Evolutionary conservation across 192 early-diverging fungal genomes (phyloP), one percentile per base, ranked within the genome.

Genomic region (Mortierella hygrophila): DNA sequence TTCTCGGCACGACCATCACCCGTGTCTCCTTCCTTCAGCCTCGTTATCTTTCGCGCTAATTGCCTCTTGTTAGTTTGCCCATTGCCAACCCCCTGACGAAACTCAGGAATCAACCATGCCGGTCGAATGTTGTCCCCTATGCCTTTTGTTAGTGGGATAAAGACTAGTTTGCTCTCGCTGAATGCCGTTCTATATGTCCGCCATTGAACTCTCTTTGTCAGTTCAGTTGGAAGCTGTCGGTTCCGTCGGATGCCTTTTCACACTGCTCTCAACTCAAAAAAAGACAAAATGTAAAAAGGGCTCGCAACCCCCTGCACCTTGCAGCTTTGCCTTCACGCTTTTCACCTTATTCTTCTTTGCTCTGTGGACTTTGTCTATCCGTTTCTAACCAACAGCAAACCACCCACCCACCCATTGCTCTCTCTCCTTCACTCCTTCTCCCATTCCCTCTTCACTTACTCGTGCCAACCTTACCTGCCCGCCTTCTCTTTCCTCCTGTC

Each of bases 141-240:
- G 29, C 29, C 9, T 65, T 65, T 29, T 26, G 60, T 26, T 15
- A 8, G 3, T 32, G 15, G 11, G 32, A 65, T 11, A 65, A 65
- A 63, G 15, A 60, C 26, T 57, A 57, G 23, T 21, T 21, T 21
- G 21, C 57, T 63, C n/a, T 29, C 7, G 23, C 40, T 42, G 18
- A 18, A 35, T 23, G 4, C 18, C 11, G 35, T 70, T 70, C 35
- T 70, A 38, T 11, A 15, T 41, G 70, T 71, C 70, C 41, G 70
- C 70, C 70, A 38, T 38, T 41, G 70, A 71, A 42, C 40, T 65
- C 70, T 71, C 15, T 71, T 42, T 69, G 5, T 35, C n/a, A n/a
- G 21, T 2, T 69, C 29, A 20, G 21, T 26, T 68, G 38, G 38
- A 40, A 40, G 38, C 6, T 40, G 68, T 70, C 35, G 16, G 38